Evolutionary conservation across 2,329 filamentous ascomycete genomes (phyloP).

Genomic region (Colletotrichum noveboracense): DNA sequence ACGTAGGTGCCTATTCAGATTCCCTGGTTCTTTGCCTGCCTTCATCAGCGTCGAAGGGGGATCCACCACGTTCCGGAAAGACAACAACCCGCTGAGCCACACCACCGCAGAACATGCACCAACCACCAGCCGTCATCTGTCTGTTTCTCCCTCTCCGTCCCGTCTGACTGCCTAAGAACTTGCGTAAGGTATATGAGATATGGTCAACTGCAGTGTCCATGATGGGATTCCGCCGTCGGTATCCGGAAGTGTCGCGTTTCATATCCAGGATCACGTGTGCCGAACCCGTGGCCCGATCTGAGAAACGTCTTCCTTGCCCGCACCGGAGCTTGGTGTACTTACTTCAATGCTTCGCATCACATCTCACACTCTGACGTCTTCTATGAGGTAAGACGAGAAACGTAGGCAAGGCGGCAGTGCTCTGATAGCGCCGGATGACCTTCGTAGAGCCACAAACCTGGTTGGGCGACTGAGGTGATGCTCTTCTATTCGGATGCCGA

Average conservation of each 20-base stretch:
- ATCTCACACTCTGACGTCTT: neutral
- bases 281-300: neutral
- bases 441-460: neutral
- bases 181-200: neutral
- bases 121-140: slow-evolving; percentile 8
- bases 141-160: neutral
- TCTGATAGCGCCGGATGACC: neutral
- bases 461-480: neutral
- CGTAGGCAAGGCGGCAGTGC: neutral
- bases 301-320: neutral
- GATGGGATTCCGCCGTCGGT: neutral
- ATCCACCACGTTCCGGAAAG: slow-evolving; percentile 11
- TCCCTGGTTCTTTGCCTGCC: neutral
- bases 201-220: neutral
- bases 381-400: neutral
- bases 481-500: neutral
- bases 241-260: slow-evolving; percentile 15
- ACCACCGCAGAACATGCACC: slow-evolving; percentile 12
- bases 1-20: neutral
- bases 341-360: neutral
- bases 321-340: neutral
- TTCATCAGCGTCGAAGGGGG: neutral
- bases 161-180: neutral
- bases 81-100: slow-evolving; percentile 11
- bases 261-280: slow-evolving; percentile 14